Evolutionary conservation across 768 basidiomycete genomes (phyloP), one percentile per base, ranked within the genome.

Genomic region (Collybiopsis luxurians): DNA sequence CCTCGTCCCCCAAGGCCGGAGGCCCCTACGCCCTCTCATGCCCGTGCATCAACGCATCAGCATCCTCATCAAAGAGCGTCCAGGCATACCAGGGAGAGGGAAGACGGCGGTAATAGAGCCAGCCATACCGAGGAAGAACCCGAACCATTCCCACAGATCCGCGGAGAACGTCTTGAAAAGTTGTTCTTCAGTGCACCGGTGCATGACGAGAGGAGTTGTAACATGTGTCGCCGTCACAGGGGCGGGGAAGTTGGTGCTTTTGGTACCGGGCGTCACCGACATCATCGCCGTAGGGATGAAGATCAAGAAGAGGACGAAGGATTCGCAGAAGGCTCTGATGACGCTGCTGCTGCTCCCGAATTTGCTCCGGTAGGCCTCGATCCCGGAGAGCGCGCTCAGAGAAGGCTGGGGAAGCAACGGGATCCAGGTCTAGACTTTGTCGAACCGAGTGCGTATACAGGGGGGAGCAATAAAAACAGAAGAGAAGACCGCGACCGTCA

Each of bases 131-230:
- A 68, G 44, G 28, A 45, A 23, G 34, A 23, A 17, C 27, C n/a
- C 7, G 76, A 74, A 26, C 86, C 90, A 1, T 93, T 97, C 74
- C 94, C 94, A 0, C 82, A 85, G 58, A 94, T 95, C 44, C 83
- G 89, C 21, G 92, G 90, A 9, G 83, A 83, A 43, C 84, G 81
- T 42, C 79, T 93, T 38, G 92, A 96, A 66, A 78, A 81, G 0
- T 71, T 95, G 50, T 94, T 95, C 73, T 92, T 91, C 71, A 84
- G 85, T 45, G 84, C 87, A 1, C 87, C 89, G 2, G 84, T 84
- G 43, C 92, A 94, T 61, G 83, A 92, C 61, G 76, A 80, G 19
- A 77, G 79, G 58, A 89, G 86, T 2, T 90, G 90, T 64, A 77
- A 76, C 2, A 78, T 85, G 50, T 93, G 91, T 64, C 79, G 81